These are phyloP conservation scores for Tirmania nivea DNA, from an alignment of 495 filamentous ascomycete species.

Conservation along the genomic window DNA sequence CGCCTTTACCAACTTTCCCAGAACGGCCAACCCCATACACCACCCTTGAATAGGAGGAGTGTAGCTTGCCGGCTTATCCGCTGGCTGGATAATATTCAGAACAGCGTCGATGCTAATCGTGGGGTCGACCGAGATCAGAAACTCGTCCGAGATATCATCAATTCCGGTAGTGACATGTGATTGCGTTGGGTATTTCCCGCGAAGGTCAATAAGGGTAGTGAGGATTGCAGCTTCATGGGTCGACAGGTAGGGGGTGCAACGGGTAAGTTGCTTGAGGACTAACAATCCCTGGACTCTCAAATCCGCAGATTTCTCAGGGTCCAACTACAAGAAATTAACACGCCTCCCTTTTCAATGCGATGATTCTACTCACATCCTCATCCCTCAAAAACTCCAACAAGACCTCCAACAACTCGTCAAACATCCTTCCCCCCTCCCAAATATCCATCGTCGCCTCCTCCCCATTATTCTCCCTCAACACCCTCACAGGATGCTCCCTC, in stretches of 20 bases:
- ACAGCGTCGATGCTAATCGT: constrained; percentile 30
- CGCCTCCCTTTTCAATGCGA: not conserved
- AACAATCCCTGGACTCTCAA: constrained; percentile 66
- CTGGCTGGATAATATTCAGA: constrained; percentile 26
- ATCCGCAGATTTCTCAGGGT: constrained; percentile 39
- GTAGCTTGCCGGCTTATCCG: constrained; percentile 15
- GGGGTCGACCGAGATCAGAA: constrained; percentile 27
- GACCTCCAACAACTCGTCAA: constrained; percentile 49
- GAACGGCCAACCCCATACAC: constrained; percentile 16
- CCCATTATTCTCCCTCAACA: constrained; percentile 31
- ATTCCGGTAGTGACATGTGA: constrained; percentile 38
- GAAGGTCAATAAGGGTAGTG: constrained; percentile 17
- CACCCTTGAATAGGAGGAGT: constrained; percentile 21
- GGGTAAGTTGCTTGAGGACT: constrained; percentile 53
- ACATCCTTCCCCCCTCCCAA: constrained; percentile 33
- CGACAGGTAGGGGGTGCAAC: constrained; percentile 45
- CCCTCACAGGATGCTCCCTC: constrained; percentile 35
- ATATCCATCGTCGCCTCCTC: constrained; percentile 24
- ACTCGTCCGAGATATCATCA: constrained; percentile 34
- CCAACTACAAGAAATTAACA: constrained; percentile 22
- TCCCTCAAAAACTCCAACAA: constrained; percentile 55
- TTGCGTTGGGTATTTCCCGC: constrained; percentile 18
- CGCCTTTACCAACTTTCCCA: constrained; percentile 13
- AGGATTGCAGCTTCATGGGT: constrained; percentile 36
- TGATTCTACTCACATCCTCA: constrained; percentile 5